Base-by-base conservation (phyloP, 192 early-diverging fungal species). In the Helicostylum pulchrum region DNA sequence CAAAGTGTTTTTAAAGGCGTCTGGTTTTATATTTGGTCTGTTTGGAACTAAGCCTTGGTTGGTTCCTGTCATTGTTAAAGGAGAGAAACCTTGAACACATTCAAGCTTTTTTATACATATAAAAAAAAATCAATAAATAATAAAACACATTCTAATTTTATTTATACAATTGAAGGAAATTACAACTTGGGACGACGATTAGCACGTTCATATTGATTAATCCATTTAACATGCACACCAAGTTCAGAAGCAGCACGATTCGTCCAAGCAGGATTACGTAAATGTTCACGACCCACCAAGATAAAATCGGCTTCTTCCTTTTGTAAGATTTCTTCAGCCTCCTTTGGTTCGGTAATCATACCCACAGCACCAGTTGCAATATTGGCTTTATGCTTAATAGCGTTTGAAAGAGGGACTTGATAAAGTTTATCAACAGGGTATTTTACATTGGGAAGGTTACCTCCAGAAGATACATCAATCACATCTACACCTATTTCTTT, bases 381-480 rank as follows among this genome's bases (percentile, higher is more conserved):
- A 1, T 77, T 85, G 6, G 81, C 80, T 2, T 80, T 74, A 54
- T 81, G 74, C 64, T 81, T 86, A 62, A 93, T 72, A 1, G 68
- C 64, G 20, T 86, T 76, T 0, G 92, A 74, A 63, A 91, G 89
- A 1, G 85, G 88, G 14, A 94, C 91, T 61, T 87, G 89, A 78
- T 85, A 90, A n/a, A 80, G 48, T 2, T 72, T 50, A 8, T 32
- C 58, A 30, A 21, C 10, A 32, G 67, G 75, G 21, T 65, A 70
- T 10, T 32, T 50, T 1, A 45, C 53, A 21, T 45, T 36, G 5
- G 71, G 30, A 20, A 77, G 6, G 65, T 79, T 88, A 12, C 90
- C 95, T 44, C 90, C 91, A 1, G 87, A 79, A 7, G 93, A 95
- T 57, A 81, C 80, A 68, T 97, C 92, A 32, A 97, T 61, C n/a